Percentiles rank a stretch among this genome's conserved stretches.
phyloP scores from a whole-genome alignment of 768 basidiomycete genomes.

The Russula olivacea region DNA sequence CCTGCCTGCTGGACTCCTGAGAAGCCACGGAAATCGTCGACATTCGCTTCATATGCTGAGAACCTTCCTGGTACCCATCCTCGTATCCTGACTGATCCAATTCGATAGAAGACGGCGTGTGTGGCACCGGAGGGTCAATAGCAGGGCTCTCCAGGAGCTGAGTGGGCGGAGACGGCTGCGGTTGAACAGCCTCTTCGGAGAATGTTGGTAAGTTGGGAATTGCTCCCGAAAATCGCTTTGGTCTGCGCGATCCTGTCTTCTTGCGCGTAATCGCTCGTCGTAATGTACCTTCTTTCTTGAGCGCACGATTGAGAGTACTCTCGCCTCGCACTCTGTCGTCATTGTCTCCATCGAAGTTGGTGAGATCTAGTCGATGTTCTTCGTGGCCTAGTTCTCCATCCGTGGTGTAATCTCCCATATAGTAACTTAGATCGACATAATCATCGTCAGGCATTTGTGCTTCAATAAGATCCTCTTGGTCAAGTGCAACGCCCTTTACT shows the following conservation, averaged over 20 bases:
- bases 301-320: constrained; percentile 41
- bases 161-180: neutral
- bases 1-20: constrained; percentile 27
- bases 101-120: neutral
- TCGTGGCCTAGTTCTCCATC: constrained; percentile 39
- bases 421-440: constrained; percentile 41
- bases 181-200: neutral
- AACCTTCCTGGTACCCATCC: neutral
- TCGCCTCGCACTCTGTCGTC: constrained; percentile 55
- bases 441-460: constrained; percentile 25
- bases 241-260: constrained; percentile 17
- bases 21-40: constrained; percentile 1
- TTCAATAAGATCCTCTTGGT: constrained; percentile 7
- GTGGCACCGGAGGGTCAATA: too few species aligned
- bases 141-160: neutral
- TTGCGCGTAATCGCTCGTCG: constrained; percentile 44
- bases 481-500: constrained; percentile 5
- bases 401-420: constrained; percentile 36
- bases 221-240: neutral
- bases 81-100: neutral
- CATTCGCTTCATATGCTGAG: constrained; percentile 5
- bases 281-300: constrained; percentile 59
- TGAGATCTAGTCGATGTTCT: constrained; percentile 55
- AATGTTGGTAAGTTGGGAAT: neutral
- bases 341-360: constrained; percentile 75